Conservation (phyloP, 1,139 yeast genomes). For the Lodderomyces jiufengensis region DNA sequence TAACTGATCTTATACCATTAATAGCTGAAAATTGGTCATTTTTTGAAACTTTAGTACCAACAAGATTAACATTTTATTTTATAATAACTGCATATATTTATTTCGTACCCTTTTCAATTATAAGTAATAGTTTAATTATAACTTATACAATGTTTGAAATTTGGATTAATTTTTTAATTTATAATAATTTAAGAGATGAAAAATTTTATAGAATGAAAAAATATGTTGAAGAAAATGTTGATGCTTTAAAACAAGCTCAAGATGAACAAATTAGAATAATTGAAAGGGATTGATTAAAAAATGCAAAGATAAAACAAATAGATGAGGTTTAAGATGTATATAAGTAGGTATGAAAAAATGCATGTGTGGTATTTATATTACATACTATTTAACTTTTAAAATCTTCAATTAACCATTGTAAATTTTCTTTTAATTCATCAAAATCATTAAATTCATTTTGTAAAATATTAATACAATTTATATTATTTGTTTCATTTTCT, state of each 20-base stretch:
- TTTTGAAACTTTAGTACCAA: slow-evolving; percentile 68
- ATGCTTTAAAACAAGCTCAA: slow-evolving; percentile 26
- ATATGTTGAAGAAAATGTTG: slow-evolving; percentile 35
- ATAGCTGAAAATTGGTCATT: slow-evolving; percentile 51
- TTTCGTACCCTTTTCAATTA: slow-evolving; percentile 34
- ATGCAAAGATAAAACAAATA: too few species aligned
- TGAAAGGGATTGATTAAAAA: slow-evolving; percentile 8
- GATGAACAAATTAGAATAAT: slow-evolving; percentile 29
- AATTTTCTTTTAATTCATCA: slow-evolving; percentile 60
- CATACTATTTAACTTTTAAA: slow-evolving; percentile 22
- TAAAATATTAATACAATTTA: slow-evolving; percentile 37
- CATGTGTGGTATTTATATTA: slow-evolving; percentile 11
- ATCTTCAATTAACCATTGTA: slow-evolving; percentile 54
- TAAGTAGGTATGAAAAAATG: too few species aligned
- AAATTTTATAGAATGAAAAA: slow-evolving; percentile 41
- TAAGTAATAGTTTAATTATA: slow-evolving; percentile 63
- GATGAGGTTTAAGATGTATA: too few species aligned
- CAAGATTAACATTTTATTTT: slow-evolving; percentile 59
- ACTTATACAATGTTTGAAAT: slow-evolving; percentile 63
- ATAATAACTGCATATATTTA: slow-evolving; percentile 43
- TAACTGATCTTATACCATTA: slow-evolving; percentile 57
- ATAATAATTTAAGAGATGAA: slow-evolving; percentile 63
- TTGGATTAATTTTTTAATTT: slow-evolving; percentile 67
- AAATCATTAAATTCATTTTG: slow-evolving; percentile 55
- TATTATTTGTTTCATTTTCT: slow-evolving; percentile 27